Evolutionary conservation across 176 grass and related monocot genomes (phyloP), one percentile per base, ranked within the genome.

Genomic region (Rhipidocladum racemiflorum): DNA sequence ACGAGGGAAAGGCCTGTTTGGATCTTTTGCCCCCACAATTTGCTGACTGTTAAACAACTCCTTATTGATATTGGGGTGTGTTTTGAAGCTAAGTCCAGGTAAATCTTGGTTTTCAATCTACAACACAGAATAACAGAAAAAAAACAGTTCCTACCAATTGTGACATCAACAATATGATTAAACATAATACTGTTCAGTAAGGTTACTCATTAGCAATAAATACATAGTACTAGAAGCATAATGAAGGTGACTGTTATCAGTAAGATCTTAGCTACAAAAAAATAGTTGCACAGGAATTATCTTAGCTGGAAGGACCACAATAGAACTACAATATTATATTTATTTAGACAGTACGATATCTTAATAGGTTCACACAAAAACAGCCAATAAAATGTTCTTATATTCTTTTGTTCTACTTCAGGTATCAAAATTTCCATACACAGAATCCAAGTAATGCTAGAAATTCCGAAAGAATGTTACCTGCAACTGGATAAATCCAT

Each of bases 401-500:
- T 17, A 36, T 23, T 38, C 38, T 35, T 56, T 66, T 45, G 3
- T 57, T 55, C 11, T 15, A 11, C 45, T 72, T 49, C 21, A 65
- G 38, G 38, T 39, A 39, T 39, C 6, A 39, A 45, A 51, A 6
- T 57, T 64, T 55, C 20, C 17, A 7, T 7, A 28, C 20, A 49
- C 1, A 59, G 12, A 62, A 84, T 8, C 32, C 13, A 75, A 30
- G 28, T 21, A 74, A 69, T 77, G 13, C 18, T 61, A 74, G 6
- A 30, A 36, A 24, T 75, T 70, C 49, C 50, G 60, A 40, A 73
- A 59, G 5, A 60, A 69, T 2, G 40, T 49, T 82, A 93, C 94
- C 94, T 97, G 94, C 67, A 97, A 76, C 64, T 93, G 88, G 84
- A 93, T 87, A 79, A 97, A 97, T 34, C 94, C 88, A 91, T 97